Percentiles rank a stretch among this genome's conserved stretches.
These are phyloP conservation scores for Aechmea fasciata DNA, from an alignment of 176 grass and related monocot species.

Conservation along the genomic window DNA sequence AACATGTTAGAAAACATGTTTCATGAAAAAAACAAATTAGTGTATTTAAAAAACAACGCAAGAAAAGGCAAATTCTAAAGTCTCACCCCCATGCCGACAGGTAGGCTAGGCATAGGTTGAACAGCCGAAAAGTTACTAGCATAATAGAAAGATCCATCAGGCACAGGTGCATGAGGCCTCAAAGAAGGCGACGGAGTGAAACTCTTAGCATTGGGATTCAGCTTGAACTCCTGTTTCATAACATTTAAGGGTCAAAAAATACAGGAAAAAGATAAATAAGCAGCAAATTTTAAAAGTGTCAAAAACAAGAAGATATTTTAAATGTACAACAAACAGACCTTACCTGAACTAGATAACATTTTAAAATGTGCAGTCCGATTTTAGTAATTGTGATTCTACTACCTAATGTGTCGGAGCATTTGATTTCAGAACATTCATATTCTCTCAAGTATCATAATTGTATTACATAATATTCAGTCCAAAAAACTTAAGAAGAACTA, in stretches of 20 bases:
- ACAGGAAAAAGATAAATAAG: neutral
- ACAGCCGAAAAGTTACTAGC: constrained; percentile 33
- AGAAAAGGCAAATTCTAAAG: constrained; percentile 3
- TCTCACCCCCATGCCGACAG: constrained; percentile 55
- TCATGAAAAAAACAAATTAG: too few relatives aligned
- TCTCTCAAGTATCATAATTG: too few relatives aligned
- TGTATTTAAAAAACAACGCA: neutral
- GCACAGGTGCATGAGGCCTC: constrained; percentile 29
- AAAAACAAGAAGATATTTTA: neutral
- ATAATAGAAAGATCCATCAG: constrained; percentile 65
- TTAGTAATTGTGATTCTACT: too few relatives aligned
- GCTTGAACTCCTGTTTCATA: constrained; percentile 53
- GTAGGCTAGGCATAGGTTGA: constrained; percentile 40
- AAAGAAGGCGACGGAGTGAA: constrained; percentile 41
- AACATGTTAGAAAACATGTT: too few relatives aligned
- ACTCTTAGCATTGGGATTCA: constrained; percentile 62
- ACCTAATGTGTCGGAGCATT: too few relatives aligned
- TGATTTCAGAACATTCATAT: too few relatives aligned
- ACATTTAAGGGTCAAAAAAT: neutral
- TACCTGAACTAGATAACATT: too few relatives aligned
- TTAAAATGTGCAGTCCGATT: too few relatives aligned
- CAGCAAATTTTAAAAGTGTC: neutral
- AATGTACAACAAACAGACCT: neutral
- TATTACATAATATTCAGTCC: too few relatives aligned
- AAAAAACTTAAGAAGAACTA: too few relatives aligned